Conservation (phyloP, 78 protist species). For the Bigelowiella natans region DNA sequence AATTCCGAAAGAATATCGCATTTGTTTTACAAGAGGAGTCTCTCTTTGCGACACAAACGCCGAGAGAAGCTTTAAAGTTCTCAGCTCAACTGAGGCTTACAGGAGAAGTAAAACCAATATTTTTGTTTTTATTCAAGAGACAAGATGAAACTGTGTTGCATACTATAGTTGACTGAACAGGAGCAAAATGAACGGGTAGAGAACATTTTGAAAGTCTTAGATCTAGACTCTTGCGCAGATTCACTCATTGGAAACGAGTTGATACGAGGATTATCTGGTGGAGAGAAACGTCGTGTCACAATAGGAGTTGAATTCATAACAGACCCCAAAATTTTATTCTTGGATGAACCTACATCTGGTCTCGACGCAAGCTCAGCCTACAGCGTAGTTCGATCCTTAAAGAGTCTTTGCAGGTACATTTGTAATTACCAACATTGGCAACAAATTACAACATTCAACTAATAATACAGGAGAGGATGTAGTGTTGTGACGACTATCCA, state of each 20-base stretch:
- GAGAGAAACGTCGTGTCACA: background rate
- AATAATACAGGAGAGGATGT: conserved; percentile 34
- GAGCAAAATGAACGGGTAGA: background rate
- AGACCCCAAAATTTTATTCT: background rate
- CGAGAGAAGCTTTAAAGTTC: conserved; percentile 20
- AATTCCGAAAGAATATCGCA: conserved; percentile 7
- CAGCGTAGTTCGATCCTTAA: background rate
- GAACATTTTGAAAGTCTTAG: background rate
- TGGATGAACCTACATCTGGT: conserved; percentile 39
- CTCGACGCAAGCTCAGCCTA: conserved; percentile 38
- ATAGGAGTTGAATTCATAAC: conserved; percentile 2
- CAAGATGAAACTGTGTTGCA: background rate
- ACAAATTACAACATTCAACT: too few relatives aligned
- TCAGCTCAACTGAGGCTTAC: conserved; percentile 15
- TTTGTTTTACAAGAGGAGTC: conserved; percentile 8
- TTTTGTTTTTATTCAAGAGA: background rate
- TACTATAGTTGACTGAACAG: background rate
- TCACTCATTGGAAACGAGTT: background rate
- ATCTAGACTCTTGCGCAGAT: background rate
- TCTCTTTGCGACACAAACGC: background rate
- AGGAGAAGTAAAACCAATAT: background rate
- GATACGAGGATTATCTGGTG: conserved; percentile 24
- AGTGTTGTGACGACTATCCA: conserved; percentile 30
- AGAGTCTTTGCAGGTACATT: background rate
- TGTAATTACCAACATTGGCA: too few relatives aligned